A percentile compares a stretch with the other conserved stretches of the same genome.
Conservation (phyloP, 2,329 filamentous ascomycete genomes). For the Diplodia mutila region DNA sequence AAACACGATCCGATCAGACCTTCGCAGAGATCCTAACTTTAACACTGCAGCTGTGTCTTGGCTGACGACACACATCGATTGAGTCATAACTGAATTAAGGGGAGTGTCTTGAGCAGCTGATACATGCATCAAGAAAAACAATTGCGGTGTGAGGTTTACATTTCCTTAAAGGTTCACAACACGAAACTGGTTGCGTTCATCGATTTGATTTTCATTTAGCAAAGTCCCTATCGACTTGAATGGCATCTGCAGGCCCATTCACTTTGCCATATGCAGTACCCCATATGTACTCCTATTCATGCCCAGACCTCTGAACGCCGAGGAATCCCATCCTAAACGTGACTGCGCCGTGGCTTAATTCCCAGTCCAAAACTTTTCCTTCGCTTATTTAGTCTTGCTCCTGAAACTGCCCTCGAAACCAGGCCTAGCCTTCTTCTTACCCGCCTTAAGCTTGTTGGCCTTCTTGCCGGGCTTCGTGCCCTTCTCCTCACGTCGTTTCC, state of each 20-base stretch:
- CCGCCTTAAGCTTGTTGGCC: conserved; percentile 57
- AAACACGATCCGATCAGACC: too few relatives aligned
- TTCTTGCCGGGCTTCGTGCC: conserved; percentile 67
- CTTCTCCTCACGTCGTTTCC: conserved; percentile 74
- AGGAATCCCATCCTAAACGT: background rate
- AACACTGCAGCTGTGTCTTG: too few relatives aligned
- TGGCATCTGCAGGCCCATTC: conserved; percentile 1
- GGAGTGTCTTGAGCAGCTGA: too few relatives aligned
- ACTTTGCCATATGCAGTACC: conserved; percentile 3
- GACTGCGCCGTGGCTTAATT: background rate
- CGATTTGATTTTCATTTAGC: background rate
- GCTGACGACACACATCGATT: too few relatives aligned
- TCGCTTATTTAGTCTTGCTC: conserved; percentile 37
- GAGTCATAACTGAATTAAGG: too few relatives aligned
- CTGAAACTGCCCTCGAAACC: conserved; percentile 71
- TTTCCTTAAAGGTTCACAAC: background rate
- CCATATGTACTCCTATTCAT: conserved; percentile 14
- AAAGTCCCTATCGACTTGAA: background rate
- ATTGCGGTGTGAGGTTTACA: too few relatives aligned
- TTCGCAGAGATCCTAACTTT: too few relatives aligned
- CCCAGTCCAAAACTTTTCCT: background rate
- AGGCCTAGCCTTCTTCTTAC: conserved; percentile 51
- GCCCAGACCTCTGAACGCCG: conserved; percentile 13
- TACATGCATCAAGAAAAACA: too few relatives aligned
- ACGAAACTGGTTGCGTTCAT: background rate